Percentiles rank a stretch among this genome's conserved stretches.
Evolutionary conservation across 441 rosid species (phyloP).

Genomic region (California macrophylla): DNA sequence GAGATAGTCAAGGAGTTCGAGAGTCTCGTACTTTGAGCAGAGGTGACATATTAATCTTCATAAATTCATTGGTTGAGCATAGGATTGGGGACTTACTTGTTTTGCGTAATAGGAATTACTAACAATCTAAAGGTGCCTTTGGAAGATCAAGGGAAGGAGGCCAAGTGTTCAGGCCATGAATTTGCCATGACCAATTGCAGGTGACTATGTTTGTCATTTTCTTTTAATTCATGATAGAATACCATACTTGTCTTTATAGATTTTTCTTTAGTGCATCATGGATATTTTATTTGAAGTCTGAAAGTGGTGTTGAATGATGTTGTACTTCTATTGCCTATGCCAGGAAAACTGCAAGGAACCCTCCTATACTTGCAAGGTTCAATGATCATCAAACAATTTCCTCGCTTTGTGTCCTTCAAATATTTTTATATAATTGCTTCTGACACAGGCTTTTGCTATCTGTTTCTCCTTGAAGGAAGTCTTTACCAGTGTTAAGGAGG

Average conservation of each 20-base stretch:
- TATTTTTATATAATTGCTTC: constrained; percentile 9
- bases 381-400: constrained; percentile 12
- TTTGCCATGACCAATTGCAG: constrained; percentile 28
- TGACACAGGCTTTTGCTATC: constrained; percentile 21
- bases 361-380: constrained; percentile 33
- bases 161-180: constrained; percentile 31
- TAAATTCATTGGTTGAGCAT: constrained; percentile 15
- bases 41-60: constrained; percentile 32
- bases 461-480: constrained; percentile 47
- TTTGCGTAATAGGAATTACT: constrained; percentile 20
- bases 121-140: constrained; percentile 21
- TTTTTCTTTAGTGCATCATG: neutral
- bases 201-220: constrained; percentile 20
- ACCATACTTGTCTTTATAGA: neutral
- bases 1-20: constrained; percentile 26
- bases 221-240: constrained; percentile 8
- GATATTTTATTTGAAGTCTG: neutral
- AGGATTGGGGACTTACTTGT: constrained; percentile 21
- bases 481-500: constrained; percentile 40
- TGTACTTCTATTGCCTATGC: constrained; percentile 17
- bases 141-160: constrained; percentile 25
- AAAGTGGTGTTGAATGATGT: neutral
- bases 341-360: constrained; percentile 29
- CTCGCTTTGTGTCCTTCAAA: constrained; percentile 4
- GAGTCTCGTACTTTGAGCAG: constrained; percentile 24